A percentile compares a stretch with the other conserved stretches of the same genome.
Conservation (phyloP, 805 yeast genomes). For the Metschnikowia picachoensis region DNA sequence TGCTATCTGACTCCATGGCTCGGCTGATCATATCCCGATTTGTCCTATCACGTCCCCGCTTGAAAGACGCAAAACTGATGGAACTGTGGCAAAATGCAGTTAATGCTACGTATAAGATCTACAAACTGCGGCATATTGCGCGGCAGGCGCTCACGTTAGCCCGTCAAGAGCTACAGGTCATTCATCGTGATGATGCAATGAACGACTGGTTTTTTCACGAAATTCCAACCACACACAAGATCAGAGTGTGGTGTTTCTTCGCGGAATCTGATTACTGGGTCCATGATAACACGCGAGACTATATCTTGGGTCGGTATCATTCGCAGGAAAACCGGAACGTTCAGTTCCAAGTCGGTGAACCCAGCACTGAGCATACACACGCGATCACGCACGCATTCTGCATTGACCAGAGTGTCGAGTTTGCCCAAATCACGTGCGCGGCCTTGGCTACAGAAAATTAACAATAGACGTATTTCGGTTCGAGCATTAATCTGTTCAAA, state of each 20-base stretch:
- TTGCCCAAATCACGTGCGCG: slow-evolving; percentile 40
- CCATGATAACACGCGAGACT: slow-evolving; percentile 44
- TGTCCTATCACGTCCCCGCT: slow-evolving; percentile 26
- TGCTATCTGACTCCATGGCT: slow-evolving; percentile 24
- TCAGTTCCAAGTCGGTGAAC: slow-evolving; percentile 29
- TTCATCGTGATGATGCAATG: slow-evolving; percentile 45
- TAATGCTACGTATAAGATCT: slow-evolving; percentile 40
- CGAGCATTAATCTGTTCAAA: too few relatives aligned
- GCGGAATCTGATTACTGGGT: slow-evolving; percentile 69
- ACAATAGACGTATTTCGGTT: too few relatives aligned
- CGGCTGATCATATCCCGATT: slow-evolving; percentile 20
- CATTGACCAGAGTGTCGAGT: slow-evolving; percentile 49
- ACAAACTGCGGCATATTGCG: slow-evolving; percentile 41
- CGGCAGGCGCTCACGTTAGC: slow-evolving; percentile 57
- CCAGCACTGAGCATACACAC: slow-evolving; percentile 20
- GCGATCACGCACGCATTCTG: slow-evolving; percentile 60
- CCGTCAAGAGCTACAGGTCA: slow-evolving; percentile 52
- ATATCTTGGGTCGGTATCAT: slow-evolving; percentile 36
- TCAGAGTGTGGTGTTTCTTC: slow-evolving; percentile 52
- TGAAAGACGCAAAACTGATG: slow-evolving; percentile 18
- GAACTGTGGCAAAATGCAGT: slow-evolving; percentile 35
- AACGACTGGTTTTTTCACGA: slow-evolving; percentile 45
- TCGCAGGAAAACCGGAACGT: slow-evolving; percentile 25
- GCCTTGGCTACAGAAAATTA: slow-evolving; percentile 7
- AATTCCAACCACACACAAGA: slow-evolving; percentile 19